These are phyloP conservation scores for Euphorbia schlechtendalii DNA, from an alignment of 441 rosid genomes.

Conservation along the genomic window DNA sequence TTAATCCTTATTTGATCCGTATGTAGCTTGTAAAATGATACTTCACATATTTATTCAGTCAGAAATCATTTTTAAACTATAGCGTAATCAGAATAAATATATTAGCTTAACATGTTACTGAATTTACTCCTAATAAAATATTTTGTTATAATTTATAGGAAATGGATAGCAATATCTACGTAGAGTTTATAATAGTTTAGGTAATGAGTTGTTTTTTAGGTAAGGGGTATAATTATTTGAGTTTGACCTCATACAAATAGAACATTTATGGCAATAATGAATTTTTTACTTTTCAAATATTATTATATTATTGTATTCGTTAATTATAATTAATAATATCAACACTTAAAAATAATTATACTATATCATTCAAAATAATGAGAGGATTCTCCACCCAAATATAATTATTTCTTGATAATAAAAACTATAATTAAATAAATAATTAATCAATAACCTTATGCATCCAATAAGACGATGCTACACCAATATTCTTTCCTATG, in stretches of 20 bases:
- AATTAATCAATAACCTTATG: neutral
- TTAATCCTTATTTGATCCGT: too few relatives aligned
- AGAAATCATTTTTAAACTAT: too few relatives aligned
- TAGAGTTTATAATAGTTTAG: neutral
- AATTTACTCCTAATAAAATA: neutral
- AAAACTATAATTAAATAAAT: too few relatives aligned
- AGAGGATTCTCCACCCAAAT: constrained; percentile 3
- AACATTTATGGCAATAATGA: neutral
- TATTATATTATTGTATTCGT: neutral
- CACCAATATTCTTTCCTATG: neutral
- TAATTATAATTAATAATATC: neutral
- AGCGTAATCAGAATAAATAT: too few relatives aligned
- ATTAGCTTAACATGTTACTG: neutral
- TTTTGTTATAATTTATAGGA: neutral
- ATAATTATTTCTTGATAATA: constrained; percentile 8
- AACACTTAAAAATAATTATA: constrained; percentile 3
- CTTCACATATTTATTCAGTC: too few relatives aligned
- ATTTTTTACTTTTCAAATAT: neutral
- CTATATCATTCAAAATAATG: neutral
- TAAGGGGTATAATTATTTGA: constrained; percentile 1
- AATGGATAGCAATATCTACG: neutral
- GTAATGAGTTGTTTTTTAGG: neutral
- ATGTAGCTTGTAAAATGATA: too few relatives aligned
- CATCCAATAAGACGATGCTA: neutral
- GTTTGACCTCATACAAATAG: neutral